Evolutionary conservation across 2,329 filamentous ascomycete genomes (phyloP).

Genomic region (Phaeosphaeriaceae sp.): DNA sequence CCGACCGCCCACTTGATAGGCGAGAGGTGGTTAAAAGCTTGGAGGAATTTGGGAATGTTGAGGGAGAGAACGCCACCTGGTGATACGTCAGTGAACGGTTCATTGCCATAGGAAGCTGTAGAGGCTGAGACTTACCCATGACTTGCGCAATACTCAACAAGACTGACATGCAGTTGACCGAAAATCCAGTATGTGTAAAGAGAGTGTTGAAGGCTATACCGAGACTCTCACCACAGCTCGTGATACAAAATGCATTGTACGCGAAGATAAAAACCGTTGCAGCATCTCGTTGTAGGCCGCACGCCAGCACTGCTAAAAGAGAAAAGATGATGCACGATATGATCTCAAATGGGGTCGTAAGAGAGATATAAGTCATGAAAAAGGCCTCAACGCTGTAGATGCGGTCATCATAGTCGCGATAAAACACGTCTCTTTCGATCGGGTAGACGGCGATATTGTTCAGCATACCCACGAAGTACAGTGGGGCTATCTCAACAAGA

Average conservation of each 20-base stretch:
- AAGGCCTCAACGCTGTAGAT: constrained; percentile 76
- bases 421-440: constrained; percentile 75
- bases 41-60: constrained; percentile 69
- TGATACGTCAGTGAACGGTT: constrained; percentile 5
- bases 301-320: constrained; percentile 67
- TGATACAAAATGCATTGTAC: constrained; percentile 75
- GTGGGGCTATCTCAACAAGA: constrained; percentile 72
- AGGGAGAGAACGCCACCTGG: constrained; percentile 70
- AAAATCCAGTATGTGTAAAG: constrained; percentile 76
- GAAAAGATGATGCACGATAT: constrained; percentile 70
- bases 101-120: too few species aligned
- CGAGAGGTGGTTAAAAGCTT: constrained; percentile 73
- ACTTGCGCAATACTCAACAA: constrained; percentile 73
- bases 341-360: constrained; percentile 76
- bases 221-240: constrained; percentile 75
- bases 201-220: constrained; percentile 83
- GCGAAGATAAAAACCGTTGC: constrained; percentile 71
- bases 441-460: constrained; percentile 80
- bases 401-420: constrained; percentile 75
- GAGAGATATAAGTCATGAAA: constrained; percentile 70
- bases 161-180: constrained; percentile 73
- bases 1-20: constrained; percentile 73
- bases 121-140: constrained; percentile 55
- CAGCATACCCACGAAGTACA: constrained; percentile 79
- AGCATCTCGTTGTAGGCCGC: constrained; percentile 67